A percentile compares a stretch with the other conserved stretches of the same genome.
phyloP scores from a whole-genome alignment of 2,329 filamentous ascomycete genomes.

The Exophiala sp. region DNA sequence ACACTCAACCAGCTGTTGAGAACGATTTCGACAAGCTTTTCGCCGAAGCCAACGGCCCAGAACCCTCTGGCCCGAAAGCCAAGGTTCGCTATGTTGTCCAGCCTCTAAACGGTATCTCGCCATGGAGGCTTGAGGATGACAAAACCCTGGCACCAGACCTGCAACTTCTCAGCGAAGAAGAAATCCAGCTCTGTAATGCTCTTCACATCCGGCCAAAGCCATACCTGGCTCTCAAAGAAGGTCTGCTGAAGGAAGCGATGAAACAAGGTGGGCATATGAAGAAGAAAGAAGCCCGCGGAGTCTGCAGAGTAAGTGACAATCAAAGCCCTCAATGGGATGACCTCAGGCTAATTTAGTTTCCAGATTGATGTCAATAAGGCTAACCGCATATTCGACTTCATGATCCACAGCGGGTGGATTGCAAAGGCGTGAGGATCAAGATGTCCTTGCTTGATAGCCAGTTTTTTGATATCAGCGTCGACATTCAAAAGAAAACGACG shows the following conservation, averaged over 20 bases:
- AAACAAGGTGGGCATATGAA: slow-evolving; percentile 84
- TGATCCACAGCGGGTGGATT: slow-evolving; percentile 89
- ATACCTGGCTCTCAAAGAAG: slow-evolving; percentile 91
- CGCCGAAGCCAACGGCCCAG: slow-evolving; percentile 52
- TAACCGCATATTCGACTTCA: slow-evolving; percentile 86
- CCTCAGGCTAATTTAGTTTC: slow-evolving; percentile 7
- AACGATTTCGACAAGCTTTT: slow-evolving; percentile 55
- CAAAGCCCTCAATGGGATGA: neutral
- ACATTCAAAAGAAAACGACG: no score
- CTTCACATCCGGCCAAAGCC: slow-evolving; percentile 88
- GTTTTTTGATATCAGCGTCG: neutral
- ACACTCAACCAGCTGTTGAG: slow-evolving; percentile 34
- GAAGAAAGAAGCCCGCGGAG: slow-evolving; percentile 88
- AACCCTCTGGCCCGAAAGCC: slow-evolving; percentile 29
- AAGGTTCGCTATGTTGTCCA: slow-evolving; percentile 54
- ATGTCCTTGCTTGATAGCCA: no score
- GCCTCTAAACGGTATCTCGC: slow-evolving; percentile 44
- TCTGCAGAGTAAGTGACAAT: slow-evolving; percentile 57
- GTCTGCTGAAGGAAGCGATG: slow-evolving; percentile 83
- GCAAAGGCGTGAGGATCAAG: slow-evolving; percentile 62
- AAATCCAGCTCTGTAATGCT: slow-evolving; percentile 79
- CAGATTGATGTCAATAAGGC: slow-evolving; percentile 80
- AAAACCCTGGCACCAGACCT: slow-evolving; percentile 66
- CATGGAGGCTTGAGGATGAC: slow-evolving; percentile 67
- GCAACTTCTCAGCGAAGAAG: slow-evolving; percentile 79